Evolutionary conservation across 371 early-diverging fungal genomes (phyloP).

Genomic region (Mucor ambiguus): DNA sequence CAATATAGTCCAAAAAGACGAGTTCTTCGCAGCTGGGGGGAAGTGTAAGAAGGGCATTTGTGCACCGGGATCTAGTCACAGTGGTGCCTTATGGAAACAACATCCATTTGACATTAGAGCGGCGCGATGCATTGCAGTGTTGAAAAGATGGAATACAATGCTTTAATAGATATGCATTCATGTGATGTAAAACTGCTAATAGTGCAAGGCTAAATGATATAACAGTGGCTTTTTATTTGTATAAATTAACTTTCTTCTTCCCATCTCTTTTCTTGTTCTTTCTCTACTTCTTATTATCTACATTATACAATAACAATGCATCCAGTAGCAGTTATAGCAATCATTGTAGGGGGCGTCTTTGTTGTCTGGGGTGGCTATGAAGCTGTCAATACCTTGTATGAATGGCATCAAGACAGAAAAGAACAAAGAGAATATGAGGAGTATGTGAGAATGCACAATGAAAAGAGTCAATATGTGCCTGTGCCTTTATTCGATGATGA

Average conservation of each 20-base stretch:
- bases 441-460: constrained; percentile 27
- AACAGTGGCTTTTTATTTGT: neutral
- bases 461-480: constrained; percentile 19
- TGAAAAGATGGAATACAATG: neutral
- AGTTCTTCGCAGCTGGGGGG: neutral
- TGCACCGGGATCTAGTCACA: neutral
- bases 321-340: constrained; percentile 25
- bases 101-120: neutral
- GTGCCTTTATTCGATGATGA: constrained; percentile 12
- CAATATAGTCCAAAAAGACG: neutral
- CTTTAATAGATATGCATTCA: neutral
- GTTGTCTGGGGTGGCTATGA: constrained; percentile 34
- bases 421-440: constrained; percentile 39
- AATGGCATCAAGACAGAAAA: constrained; percentile 29
- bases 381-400: constrained; percentile 23
- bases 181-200: neutral
- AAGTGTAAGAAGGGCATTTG: neutral
- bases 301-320: constrained; percentile 25
- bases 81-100: neutral
- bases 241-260: neutral
- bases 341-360: constrained; percentile 23
- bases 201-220: neutral
- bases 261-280: neutral
- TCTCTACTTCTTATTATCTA: constrained; percentile 3
- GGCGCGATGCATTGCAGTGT: neutral